These are phyloP conservation scores for Globisporangium nunn DNA, from an alignment of 352 stramenopile species.

Conservation along the genomic window DNA sequence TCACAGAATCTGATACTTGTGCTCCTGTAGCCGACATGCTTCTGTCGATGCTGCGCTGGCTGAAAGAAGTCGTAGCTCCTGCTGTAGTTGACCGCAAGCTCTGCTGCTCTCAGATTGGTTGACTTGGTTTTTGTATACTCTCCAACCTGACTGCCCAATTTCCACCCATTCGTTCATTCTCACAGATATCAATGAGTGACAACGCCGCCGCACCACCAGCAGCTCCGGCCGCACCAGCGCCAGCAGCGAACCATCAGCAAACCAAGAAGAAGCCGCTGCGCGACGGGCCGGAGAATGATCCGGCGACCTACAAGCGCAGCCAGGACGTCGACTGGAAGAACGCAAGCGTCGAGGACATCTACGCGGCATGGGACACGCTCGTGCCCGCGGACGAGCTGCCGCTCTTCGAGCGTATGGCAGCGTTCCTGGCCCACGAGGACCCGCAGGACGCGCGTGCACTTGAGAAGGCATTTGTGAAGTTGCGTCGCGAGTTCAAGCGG, in stretches of 20 bases:
- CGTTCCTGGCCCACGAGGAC: conserved; percentile 68
- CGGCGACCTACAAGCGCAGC: conserved; percentile 83
- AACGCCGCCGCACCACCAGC: too few relatives aligned
- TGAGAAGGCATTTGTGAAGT: conserved; percentile 78
- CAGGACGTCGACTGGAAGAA: conserved; percentile 75
- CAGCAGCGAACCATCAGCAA: neutral
- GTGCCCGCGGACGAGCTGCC: conserved; percentile 55
- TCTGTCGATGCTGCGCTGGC: too few relatives aligned
- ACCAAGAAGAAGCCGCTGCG: conserved; percentile 12
- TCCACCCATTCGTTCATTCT: neutral
- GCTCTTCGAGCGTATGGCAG: conserved; percentile 73
- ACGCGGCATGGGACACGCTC: conserved; percentile 78
- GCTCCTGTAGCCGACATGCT: too few relatives aligned
- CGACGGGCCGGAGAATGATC: conserved; percentile 60
- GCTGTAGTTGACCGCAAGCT: too few relatives aligned
- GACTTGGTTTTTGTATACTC: too few relatives aligned
- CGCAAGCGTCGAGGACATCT: conserved; percentile 84
- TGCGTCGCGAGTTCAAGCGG: conserved; percentile 85
- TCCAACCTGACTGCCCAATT: neutral
- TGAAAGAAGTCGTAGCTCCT: too few relatives aligned
- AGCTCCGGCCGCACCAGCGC: too few relatives aligned
- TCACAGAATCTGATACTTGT: too few relatives aligned
- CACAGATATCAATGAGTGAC: too few relatives aligned
- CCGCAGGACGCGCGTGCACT: conserved; percentile 72
- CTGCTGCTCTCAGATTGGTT: too few relatives aligned